Evolutionary conservation across 768 basidiomycete species (phyloP).

Genomic region (Lanmaoa pseudosensibilis): DNA sequence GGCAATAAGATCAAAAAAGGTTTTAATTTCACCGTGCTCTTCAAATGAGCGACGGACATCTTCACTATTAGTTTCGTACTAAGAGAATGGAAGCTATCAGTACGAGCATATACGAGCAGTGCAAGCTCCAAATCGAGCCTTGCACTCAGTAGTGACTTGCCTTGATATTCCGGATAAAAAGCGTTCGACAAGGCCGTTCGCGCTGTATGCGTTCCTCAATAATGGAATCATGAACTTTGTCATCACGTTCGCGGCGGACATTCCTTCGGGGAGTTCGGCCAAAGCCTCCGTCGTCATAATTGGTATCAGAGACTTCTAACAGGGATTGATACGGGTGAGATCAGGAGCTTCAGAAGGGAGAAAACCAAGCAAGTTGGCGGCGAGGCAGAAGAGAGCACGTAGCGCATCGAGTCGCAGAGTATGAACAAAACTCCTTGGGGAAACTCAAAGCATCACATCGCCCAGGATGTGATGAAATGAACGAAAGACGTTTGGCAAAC

Average conservation of each 20-base stretch:
- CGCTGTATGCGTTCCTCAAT: constrained; percentile 93
- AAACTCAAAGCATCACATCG: constrained; percentile 30
- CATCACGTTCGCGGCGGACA: constrained; percentile 75
- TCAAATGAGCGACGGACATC: constrained; percentile 86
- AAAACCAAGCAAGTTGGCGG: constrained; percentile 41
- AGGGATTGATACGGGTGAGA: constrained; percentile 42
- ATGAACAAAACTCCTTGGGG: constrained; percentile 19
- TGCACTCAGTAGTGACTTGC: constrained; percentile 52
- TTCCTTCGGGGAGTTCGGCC: constrained; percentile 47
- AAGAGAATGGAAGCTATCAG: constrained; percentile 20
- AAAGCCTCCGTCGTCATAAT: constrained; percentile 54
- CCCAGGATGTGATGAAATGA: constrained; percentile 19
- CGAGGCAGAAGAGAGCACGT: constrained; percentile 45
- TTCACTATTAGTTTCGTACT: constrained; percentile 90
- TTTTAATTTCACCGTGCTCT: constrained; percentile 94
- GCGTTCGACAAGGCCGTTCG: constrained; percentile 91
- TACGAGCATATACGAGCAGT: not conserved
- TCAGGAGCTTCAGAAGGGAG: constrained; percentile 48
- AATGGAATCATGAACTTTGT: constrained; percentile 86
- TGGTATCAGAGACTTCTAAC: constrained; percentile 64
- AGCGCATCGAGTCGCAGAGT: constrained; percentile 40
- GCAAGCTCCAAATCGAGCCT: constrained; percentile 12
- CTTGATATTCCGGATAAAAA: constrained; percentile 98
- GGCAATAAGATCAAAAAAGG: constrained; percentile 92
- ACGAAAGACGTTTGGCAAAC: constrained; percentile 22